These are phyloP conservation scores for Smittium mucronatum DNA, from an alignment of 371 early-diverging fungal genomes.

Conservation along the genomic window DNA sequence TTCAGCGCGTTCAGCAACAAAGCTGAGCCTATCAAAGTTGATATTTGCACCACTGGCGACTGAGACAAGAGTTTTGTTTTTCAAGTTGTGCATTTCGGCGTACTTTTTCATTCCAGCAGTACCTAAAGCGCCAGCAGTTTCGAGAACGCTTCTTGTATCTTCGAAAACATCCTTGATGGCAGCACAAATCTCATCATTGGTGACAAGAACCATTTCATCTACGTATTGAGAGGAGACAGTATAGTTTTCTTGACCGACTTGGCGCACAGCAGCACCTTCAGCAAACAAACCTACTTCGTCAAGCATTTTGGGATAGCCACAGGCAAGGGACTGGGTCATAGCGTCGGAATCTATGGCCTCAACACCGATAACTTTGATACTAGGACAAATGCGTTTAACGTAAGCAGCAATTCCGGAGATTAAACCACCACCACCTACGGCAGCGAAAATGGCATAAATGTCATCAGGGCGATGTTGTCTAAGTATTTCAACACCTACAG, in stretches of 20 bases:
- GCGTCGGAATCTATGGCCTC: conserved; percentile 84
- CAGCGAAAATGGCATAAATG: conserved; percentile 75
- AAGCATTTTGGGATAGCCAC: conserved; percentile 46
- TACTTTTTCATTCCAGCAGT: conserved; percentile 84
- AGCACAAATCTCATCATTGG: conserved; percentile 93
- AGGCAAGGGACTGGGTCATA: conserved; percentile 63
- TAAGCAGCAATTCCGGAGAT: conserved; percentile 81
- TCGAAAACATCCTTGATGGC: conserved; percentile 96
- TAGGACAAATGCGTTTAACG: conserved; percentile 74
- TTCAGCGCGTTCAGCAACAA: conserved; percentile 87
- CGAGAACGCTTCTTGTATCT: conserved; percentile 85
- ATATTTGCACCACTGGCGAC: conserved; percentile 91
- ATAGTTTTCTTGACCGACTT: conserved; percentile 81
- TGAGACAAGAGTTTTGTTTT: conserved; percentile 47
- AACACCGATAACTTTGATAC: conserved; percentile 77
- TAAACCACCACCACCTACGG: conserved; percentile 93
- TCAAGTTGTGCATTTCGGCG: conserved; percentile 34
- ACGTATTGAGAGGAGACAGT: conserved; percentile 49
- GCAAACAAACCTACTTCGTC: conserved; percentile 88
- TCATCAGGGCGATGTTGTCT: conserved; percentile 51
- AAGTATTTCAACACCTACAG: conserved; percentile 84
- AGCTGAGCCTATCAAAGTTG: conserved; percentile 91
- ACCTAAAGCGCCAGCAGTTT: conserved; percentile 87
- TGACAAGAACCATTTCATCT: conserved; percentile 77
- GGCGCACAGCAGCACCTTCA: conserved; percentile 88